Percentiles rank a stretch among this genome's conserved stretches.
phyloP scores from a whole-genome alignment of 2,329 filamentous ascomycete genomes.

The Beauveria bassiana region DNA sequence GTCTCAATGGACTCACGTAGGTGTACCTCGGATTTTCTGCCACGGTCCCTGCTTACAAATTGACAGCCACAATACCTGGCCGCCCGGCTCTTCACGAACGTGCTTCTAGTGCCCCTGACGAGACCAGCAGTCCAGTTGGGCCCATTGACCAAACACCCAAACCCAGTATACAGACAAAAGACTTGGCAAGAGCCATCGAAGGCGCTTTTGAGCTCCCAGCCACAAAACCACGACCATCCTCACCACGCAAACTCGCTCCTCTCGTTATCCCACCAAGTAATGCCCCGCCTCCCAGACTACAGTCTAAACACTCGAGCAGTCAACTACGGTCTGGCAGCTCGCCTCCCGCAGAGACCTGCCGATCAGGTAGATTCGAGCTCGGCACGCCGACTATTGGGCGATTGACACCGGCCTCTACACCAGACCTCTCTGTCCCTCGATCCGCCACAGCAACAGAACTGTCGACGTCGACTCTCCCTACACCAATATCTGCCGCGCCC shows the following conservation, averaged over 20 bases:
- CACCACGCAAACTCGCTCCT: slow-evolving; percentile 47
- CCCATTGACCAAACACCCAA: not conserved
- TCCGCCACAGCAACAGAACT: slow-evolving; percentile 27
- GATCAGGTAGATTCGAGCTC: slow-evolving; percentile 35
- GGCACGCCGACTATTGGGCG: slow-evolving; percentile 39
- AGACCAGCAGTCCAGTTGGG: slow-evolving; percentile 13
- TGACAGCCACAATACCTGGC: slow-evolving; percentile 57
- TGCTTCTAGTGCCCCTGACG: slow-evolving; percentile 53
- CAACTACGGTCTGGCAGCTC: slow-evolving; percentile 40
- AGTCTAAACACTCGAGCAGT: slow-evolving; percentile 32
- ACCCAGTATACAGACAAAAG: slow-evolving; percentile 18
- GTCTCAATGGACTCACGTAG: slow-evolving; percentile 63
- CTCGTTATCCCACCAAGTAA: slow-evolving; percentile 43
- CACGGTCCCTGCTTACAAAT: slow-evolving; percentile 15
- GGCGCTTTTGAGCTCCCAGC: slow-evolving; percentile 18
- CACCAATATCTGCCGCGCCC: slow-evolving; percentile 41
- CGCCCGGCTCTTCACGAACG: slow-evolving; percentile 57
- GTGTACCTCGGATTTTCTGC: slow-evolving; percentile 21
- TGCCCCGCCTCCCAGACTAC: slow-evolving; percentile 16
- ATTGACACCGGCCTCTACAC: slow-evolving; percentile 34
- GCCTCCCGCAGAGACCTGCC: slow-evolving; percentile 30
- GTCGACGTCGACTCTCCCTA: slow-evolving; percentile 35
- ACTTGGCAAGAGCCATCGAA: slow-evolving; percentile 18
- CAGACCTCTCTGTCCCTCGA: slow-evolving; percentile 33
- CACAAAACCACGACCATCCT: slow-evolving; percentile 19